Evolutionary conservation across 2,329 filamentous ascomycete genomes (phyloP).

Genomic region (Cordyceps pruinosa): DNA sequence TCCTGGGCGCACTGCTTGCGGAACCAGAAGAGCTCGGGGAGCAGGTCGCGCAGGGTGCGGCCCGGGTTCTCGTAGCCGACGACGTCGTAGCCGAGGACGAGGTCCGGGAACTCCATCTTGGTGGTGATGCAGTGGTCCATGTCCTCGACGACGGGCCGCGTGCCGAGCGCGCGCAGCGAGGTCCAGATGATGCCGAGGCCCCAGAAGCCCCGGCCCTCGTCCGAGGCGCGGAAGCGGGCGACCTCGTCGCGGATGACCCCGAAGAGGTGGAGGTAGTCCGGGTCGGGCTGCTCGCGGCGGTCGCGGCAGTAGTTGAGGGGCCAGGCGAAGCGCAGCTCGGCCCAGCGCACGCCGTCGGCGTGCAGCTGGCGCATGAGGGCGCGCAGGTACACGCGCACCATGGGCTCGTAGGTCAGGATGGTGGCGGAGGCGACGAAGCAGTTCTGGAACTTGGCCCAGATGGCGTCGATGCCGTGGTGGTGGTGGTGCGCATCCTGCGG

Average conservation of each 20-base stretch:
- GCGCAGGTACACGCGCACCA: constrained; percentile 70
- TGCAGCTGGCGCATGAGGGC: constrained; percentile 63
- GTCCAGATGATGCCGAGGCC: constrained; percentile 84
- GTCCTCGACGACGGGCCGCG: constrained; percentile 61
- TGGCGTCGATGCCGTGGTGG: constrained; percentile 73
- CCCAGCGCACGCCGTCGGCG: constrained; percentile 79
- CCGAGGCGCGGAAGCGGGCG: constrained; percentile 62
- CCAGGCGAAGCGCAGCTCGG: constrained; percentile 73
- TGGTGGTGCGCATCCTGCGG: constrained; percentile 68
- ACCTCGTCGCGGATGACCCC: constrained; percentile 71
- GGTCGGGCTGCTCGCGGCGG: constrained; percentile 57
- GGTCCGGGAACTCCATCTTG: constrained; percentile 70
- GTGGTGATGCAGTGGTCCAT: constrained; percentile 85
- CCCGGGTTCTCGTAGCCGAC: constrained; percentile 83
- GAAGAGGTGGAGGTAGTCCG: constrained; percentile 64
- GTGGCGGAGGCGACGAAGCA: constrained; percentile 68
- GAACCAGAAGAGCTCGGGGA: constrained; percentile 91
- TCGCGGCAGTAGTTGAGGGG: constrained; percentile 60
- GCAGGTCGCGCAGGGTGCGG: constrained; percentile 65
- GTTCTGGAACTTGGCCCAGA: constrained; percentile 75
- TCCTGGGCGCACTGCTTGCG: constrained; percentile 73
- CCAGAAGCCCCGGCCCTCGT: constrained; percentile 72
- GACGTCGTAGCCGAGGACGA: constrained; percentile 82
- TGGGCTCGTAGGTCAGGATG: constrained; percentile 83
- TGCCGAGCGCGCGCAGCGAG: constrained; percentile 56